phyloP scores from a whole-genome alignment of 495 filamentous ascomycete species.

The Talaromyces ruber region DNA sequence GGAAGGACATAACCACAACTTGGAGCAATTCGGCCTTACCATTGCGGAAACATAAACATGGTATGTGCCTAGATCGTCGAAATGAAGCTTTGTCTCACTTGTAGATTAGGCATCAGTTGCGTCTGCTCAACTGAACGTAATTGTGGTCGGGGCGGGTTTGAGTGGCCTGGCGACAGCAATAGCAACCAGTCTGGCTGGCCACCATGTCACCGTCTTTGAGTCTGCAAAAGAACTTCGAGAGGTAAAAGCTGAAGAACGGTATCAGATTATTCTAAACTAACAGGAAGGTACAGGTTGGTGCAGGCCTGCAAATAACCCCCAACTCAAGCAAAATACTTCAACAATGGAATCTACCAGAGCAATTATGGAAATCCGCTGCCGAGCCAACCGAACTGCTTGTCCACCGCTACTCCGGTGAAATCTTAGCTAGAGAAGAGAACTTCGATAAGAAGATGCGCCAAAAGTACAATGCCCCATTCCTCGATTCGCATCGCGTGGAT shows the following conservation, averaged over 20 bases:
- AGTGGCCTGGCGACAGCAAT: constrained; percentile 60
- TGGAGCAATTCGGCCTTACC: neutral
- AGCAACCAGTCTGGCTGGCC: constrained; percentile 47
- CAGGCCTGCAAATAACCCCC: constrained; percentile 50
- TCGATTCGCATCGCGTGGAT: constrained; percentile 47
- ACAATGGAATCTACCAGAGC: constrained; percentile 42
- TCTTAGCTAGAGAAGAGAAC: constrained; percentile 39
- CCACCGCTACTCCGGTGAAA: constrained; percentile 47
- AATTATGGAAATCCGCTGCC: constrained; percentile 37
- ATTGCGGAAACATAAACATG: neutral
- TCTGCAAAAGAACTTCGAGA: constrained; percentile 40
- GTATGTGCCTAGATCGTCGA: neutral
- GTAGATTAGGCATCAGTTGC: neutral
- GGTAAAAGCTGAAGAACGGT: neutral
- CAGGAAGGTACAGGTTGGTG: constrained; percentile 33
- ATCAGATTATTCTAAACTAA: neutral
- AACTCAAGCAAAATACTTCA: constrained; percentile 46
- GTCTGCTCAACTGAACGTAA: neutral
- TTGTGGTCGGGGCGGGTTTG: constrained; percentile 28
- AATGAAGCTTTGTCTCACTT: neutral
- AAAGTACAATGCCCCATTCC: constrained; percentile 31
- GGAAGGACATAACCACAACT: neutral
- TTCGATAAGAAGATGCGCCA: constrained; percentile 21
- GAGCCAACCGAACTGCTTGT: constrained; percentile 47
- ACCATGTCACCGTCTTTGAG: constrained; percentile 55